A percentile compares a stretch with the other conserved stretches of the same genome.
These are phyloP conservation scores for Melaleuca quinquenervia DNA, from an alignment of 345 rosid species.

Conservation along the genomic window DNA sequence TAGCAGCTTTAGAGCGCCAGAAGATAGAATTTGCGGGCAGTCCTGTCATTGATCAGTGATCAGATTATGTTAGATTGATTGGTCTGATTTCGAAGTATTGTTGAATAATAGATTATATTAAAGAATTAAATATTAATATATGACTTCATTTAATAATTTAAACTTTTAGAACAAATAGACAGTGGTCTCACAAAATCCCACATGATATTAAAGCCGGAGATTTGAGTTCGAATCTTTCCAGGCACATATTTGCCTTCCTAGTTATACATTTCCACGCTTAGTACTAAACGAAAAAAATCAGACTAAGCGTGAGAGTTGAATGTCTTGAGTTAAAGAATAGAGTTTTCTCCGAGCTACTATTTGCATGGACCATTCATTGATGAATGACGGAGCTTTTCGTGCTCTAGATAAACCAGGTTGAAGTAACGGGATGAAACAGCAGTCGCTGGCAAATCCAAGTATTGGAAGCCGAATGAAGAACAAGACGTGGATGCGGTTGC, in stretches of 20 bases:
- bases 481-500: not conserved
- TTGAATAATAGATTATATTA: too few species aligned
- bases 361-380: not conserved
- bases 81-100: not conserved
- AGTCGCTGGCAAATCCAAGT: not conserved
- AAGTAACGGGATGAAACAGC: not conserved
- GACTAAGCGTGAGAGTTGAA: not conserved
- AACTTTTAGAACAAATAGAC: too few species aligned
- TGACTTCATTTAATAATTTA: too few species aligned
- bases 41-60: not conserved
- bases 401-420: not conserved
- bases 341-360: too few species aligned
- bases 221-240: too few species aligned
- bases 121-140: too few species aligned
- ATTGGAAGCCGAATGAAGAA: not conserved
- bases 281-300: too few species aligned
- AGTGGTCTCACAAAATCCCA: too few species aligned
- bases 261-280: too few species aligned
- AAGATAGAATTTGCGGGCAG: not conserved
- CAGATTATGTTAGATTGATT: not conserved
- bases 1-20: not conserved
- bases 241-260: too few species aligned
- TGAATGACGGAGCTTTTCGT: not conserved
- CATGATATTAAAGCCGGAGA: too few species aligned
- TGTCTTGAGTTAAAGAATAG: too few species aligned